Percentiles rank a stretch among this genome's conserved stretches.
Evolutionary conservation across 805 yeast genomes (phyloP).

Genomic region (Metschnikowia sp.): DNA sequence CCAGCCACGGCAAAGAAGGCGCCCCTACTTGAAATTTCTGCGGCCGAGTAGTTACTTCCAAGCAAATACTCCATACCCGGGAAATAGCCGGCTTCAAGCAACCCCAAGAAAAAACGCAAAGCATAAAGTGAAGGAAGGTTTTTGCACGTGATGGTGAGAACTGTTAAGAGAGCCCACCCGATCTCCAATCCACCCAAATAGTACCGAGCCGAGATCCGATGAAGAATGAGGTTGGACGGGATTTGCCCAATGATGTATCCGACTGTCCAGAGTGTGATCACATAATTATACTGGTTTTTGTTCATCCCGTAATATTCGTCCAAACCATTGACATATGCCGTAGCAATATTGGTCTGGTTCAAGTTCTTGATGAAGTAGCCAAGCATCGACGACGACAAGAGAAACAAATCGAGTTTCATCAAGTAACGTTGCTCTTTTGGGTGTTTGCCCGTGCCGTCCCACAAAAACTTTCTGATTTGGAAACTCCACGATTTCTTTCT

Average conservation of each 20-base stretch:
- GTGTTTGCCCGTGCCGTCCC: constrained; percentile 40
- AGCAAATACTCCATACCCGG: constrained; percentile 58
- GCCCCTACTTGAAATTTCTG: constrained; percentile 28
- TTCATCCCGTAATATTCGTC: constrained; percentile 16
- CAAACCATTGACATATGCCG: constrained; percentile 20
- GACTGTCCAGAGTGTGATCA: constrained; percentile 16
- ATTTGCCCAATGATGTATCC: constrained; percentile 17
- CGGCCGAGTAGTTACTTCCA: constrained; percentile 27
- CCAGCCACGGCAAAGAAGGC: constrained; percentile 30
- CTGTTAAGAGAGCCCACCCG: constrained; percentile 38
- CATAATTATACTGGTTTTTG: constrained; percentile 18
- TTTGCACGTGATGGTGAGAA: constrained; percentile 24
- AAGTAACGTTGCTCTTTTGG: constrained; percentile 34
- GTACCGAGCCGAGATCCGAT: constrained; percentile 39
- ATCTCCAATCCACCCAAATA: constrained; percentile 44
- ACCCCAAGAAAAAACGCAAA: constrained; percentile 30
- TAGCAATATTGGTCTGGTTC: constrained; percentile 17
- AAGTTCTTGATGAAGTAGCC: constrained; percentile 19
- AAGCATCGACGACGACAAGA: constrained; percentile 19
- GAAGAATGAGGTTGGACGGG: constrained; percentile 28
- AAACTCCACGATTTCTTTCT: constrained; percentile 12
- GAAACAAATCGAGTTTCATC: constrained; percentile 31
- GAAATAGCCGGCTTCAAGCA: constrained; percentile 47
- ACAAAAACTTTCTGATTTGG: constrained; percentile 24
- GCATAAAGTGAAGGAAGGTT: constrained; percentile 14